Conservation (phyloP, 352 stramenopile species). For the Pythium dissimile region DNA sequence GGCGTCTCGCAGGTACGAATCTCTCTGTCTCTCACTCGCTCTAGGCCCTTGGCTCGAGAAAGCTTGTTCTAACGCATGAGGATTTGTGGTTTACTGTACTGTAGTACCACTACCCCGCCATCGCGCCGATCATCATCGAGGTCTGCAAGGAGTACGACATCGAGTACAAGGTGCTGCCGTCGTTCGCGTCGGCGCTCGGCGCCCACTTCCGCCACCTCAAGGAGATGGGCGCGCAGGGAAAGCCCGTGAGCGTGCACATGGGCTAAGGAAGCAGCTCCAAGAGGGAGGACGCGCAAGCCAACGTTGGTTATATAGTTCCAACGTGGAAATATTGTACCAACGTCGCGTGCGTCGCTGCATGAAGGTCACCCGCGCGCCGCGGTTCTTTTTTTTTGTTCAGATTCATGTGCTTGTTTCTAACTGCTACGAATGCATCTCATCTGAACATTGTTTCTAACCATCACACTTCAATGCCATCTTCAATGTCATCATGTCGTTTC, state of each 20-base stretch:
- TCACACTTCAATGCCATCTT: too few species aligned
- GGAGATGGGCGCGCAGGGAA: conserved; percentile 83
- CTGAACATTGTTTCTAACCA: too few species aligned
- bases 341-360: too few species aligned
- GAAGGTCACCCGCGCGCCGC: too few species aligned
- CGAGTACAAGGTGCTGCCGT: conserved; percentile 88
- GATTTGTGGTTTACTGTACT: background rate
- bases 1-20: conserved; percentile 82
- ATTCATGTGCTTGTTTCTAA: too few species aligned
- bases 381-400: too few species aligned
- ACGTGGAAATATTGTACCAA: too few species aligned
- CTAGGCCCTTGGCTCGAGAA: background rate
- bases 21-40: background rate
- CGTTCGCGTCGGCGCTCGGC: conserved; percentile 70
- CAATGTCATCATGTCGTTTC: too few species aligned
- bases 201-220: conserved; percentile 90
- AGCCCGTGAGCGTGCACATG: conserved; percentile 82
- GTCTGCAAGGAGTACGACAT: conserved; percentile 93
- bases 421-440: too few species aligned
- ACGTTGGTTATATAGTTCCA: too few species aligned
- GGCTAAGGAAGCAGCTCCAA: conserved; percentile 58
- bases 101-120: conserved; percentile 90
- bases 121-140: conserved; percentile 91
- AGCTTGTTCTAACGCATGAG: background rate
- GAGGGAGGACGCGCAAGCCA: too few species aligned